These are phyloP conservation scores for Eucalyptus sp. DNA, from an alignment of 345 rosid genomes.

Conservation along the genomic window DNA sequence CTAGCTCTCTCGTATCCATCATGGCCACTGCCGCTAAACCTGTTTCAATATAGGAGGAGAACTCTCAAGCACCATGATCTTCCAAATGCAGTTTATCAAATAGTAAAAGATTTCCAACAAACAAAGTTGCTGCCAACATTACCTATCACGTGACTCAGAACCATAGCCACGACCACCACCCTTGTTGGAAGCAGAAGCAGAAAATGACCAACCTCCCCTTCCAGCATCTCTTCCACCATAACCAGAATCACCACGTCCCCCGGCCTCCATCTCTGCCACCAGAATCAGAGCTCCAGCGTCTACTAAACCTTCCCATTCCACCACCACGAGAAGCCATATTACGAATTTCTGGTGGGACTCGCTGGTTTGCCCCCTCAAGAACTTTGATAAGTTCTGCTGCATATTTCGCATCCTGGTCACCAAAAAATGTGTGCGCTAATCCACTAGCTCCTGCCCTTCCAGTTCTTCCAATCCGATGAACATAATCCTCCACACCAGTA, in stretches of 20 bases:
- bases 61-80: neutral
- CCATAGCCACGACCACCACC: conserved; percentile 40
- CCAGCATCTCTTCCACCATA: conserved; percentile 52
- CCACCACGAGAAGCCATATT: conserved; percentile 84
- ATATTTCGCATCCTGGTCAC: conserved; percentile 86
- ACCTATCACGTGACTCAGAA: conserved; percentile 58
- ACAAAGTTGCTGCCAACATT: neutral
- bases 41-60: neutral
- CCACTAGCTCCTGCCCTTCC: conserved; percentile 99
- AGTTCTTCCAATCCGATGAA: conserved; percentile 96
- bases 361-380: conserved; percentile 88
- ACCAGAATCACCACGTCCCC: conserved; percentile 30
- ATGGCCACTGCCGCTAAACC: neutral
- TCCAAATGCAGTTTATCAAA: neutral
- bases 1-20: conserved; percentile 13
- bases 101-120: neutral
- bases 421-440: conserved; percentile 71
- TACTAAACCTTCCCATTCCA: conserved; percentile 56
- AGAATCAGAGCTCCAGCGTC: conserved; percentile 64
- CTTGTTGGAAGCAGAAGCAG: neutral
- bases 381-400: conserved; percentile 83
- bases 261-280: conserved; percentile 63
- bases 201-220: conserved; percentile 19
- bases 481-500: conserved; percentile 95
- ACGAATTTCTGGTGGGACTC: conserved; percentile 76